Evolutionary conservation across 768 basidiomycete species (phyloP), one percentile per base, ranked within the genome.

Genomic region (Trametes coccinea): DNA sequence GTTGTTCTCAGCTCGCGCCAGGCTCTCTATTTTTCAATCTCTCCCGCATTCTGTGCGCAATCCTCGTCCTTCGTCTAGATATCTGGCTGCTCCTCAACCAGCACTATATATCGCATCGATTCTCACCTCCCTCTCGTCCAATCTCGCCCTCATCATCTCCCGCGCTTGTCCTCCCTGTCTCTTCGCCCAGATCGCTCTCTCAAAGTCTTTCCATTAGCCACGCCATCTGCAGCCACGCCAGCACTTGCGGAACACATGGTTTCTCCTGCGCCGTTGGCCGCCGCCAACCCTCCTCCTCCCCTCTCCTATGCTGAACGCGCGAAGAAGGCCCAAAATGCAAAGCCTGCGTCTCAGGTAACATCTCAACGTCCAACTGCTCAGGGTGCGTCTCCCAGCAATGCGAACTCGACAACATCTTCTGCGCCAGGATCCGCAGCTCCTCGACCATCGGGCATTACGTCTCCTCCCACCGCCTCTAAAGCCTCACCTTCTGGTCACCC

Each of bases 291-390:
- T 46, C 76, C 76, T 45, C 76, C 76, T 64, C 71, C 78, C 59
- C 78, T 85, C 51, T 87, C 86, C 31, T 88, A 88, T 60, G 75
- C 76, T 14, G 74, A 75, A 57, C 70, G 75, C 54, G 74, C 75
- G 22, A 76, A 71, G 71, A 73, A 82, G 58, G 70, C 70, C 13
- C 73, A 73, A 62, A 75, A 73, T 56, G 43, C 56, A 17, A 61
- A 50, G 43, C 34, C 56, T 39, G 30, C 65, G 6, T 34, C 60
- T 49, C 59, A 56, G 43, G 40, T 54, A 44, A 13, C 47, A 33
- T 14, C 51, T 3, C 48, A 53, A 44, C 64, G 59, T 37, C 30
- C 52, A 5, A 39, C 17, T 3, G 34, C 49, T 22, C 60, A 56
- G 49, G 33, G 54, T 47, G 22, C 55, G 54, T 53, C 60, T 22